Evolutionary conservation across 2,329 filamentous ascomycete species (phyloP), one percentile per base, ranked within the genome.

Genomic region (Ambrosiella beaveri): DNA sequence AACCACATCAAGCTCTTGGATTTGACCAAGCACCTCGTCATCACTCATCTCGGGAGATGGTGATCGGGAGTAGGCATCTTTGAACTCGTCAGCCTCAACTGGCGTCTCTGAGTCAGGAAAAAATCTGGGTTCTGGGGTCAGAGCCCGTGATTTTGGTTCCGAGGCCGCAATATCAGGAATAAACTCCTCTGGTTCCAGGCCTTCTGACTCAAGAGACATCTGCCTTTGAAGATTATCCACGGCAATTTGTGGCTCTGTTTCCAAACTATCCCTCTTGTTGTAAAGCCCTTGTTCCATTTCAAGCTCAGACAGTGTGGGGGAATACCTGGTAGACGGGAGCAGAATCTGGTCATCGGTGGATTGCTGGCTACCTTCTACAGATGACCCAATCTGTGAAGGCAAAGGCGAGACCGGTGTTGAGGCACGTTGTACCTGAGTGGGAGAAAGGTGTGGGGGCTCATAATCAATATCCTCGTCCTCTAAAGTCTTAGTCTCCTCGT

Each of bases 71-170:
- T n/a, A 15, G 5, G 11, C 38, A 51, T 54, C 59, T 12, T 55
- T 4, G 15, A 58, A 53, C 8, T 36, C n/a, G 15, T 47, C 39
- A 6, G n/a, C 19, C 3, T 45, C 50, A 38, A 17, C 40, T 12
- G 35, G 36, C 13, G 19, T 52, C 3, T 51, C 53, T 19, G 19
- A 37, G 5, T 57, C 58, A 8, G 37, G 19, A 9, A 45, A 40
- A 13, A 47, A 51, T 17, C 51, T 38, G 13, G 58, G 58, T 36
- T 60, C 58, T 2, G 59, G 59, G 15, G 59, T 60, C 44, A 60
- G 19, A 1, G 52, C 56, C 37, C 59, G 50, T 9, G 59, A 60
- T 39, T 56, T 38, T 2, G 56, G 44, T 41, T 57, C 55, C 9
- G 27, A 6, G 9, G 47, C 50, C 5, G 35, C 11, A 13, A 44